Evolutionary conservation across 176 grass and related monocot genomes (phyloP), one percentile per base, ranked within the genome.

Genomic region (Oropetium thomaeum): DNA sequence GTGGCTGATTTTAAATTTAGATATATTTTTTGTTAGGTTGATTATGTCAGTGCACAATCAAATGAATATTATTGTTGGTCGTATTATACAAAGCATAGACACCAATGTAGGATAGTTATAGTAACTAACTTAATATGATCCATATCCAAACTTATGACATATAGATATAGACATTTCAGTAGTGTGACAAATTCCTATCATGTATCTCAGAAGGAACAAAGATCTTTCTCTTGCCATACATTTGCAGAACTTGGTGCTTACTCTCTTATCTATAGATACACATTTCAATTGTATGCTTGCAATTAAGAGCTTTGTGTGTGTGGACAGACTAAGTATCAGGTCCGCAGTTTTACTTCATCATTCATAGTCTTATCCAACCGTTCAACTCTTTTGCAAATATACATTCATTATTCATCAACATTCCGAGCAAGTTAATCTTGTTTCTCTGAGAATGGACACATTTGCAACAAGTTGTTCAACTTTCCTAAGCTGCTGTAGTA

Each of bases 301-400:
- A 57, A 10, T 69, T 64, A 27, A 43, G 52, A 76, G 42, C 45
- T 64, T 0, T 1, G 41, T 29, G 58, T 68, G 31, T 61, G 12
- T 49, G 13, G 52, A 25, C 23, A 30, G 37, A 44, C 19, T 29
- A 17, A 25, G 6, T 35, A 10, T 37, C 38, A 13, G 45, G 33
- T 4, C 54, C 37, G 28, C 55, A 43, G 22, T 58, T 81, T 17
- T 30, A 77, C n/a, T 42, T 53, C 9, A 70, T 48, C 45, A 40
- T 60, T 28, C 48, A 59, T 40, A 65, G 17, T 76, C 34, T 58
- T 48, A 23, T 75, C 29, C n/a, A 10, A 7, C 31, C 0, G 67
- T 8, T 80, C 1, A 39, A n/a, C 19, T 83, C 64, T 82, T 13
- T 30, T 17, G n/a, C 20, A 51, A 23, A 60, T 69, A 58, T 35